These are phyloP conservation scores for Monocercomonoides exilis DNA, from an alignment of 78 protist genomes.

Conservation along the genomic window DNA sequence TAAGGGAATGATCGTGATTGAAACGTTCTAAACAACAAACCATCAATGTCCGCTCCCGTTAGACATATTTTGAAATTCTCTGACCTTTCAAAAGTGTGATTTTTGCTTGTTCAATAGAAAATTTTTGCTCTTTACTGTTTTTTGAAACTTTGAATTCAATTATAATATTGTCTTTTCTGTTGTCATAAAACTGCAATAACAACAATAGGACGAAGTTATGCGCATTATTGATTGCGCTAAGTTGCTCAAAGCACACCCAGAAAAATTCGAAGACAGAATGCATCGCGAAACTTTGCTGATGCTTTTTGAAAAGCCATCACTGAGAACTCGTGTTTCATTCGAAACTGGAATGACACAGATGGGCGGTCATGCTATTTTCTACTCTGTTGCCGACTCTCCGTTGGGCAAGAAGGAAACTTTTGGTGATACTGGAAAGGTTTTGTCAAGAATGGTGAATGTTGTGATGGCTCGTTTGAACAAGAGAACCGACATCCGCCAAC, in stretches of 20 bases:
- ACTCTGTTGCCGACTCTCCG: conserved; percentile 47
- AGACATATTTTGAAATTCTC: conserved; percentile 15
- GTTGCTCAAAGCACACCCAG: conserved; percentile 35
- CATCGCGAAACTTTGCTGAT: conserved; percentile 44
- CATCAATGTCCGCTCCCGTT: no score
- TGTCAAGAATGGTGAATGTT: conserved; percentile 41
- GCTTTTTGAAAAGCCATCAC: conserved; percentile 65
- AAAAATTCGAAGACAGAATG: neutral
- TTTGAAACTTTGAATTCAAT: no score
- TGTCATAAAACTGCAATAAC: no score
- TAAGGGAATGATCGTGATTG: no score
- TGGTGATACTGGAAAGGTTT: conserved; percentile 42
- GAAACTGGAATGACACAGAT: conserved; percentile 60
- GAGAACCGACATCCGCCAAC: conserved; percentile 28
- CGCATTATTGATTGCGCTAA: conserved; percentile 9
- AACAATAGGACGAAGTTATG: conserved; percentile 31
- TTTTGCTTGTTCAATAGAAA: neutral
- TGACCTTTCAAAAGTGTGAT: conserved; percentile 5
- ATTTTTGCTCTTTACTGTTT: neutral
- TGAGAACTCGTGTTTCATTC: conserved; percentile 59
- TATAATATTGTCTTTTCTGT: no score
- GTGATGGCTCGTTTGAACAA: conserved; percentile 46
- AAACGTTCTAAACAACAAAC: no score
- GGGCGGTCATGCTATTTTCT: conserved; percentile 69
- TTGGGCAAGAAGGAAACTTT: conserved; percentile 56